Evolutionary conservation across 2,329 filamentous ascomycete species (phyloP), one percentile per base, ranked within the genome.

Genomic region (Drechslerella stenobrocha): DNA sequence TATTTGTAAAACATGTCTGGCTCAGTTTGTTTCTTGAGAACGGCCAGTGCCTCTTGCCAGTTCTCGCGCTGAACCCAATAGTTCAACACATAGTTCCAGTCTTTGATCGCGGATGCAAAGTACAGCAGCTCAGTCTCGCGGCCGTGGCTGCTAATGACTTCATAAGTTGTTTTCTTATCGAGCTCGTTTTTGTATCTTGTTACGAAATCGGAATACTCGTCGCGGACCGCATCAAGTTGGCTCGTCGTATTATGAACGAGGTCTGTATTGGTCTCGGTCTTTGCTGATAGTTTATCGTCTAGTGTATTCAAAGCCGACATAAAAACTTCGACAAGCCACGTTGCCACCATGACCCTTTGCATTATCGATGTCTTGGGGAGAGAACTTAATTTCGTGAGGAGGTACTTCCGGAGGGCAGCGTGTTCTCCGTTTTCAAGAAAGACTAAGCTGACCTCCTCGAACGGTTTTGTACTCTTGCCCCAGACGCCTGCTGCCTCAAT

Each of bases 61-160:
- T 89, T 84, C 77, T 97, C 93, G 65, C 92, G 83, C 77, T 97
- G 93, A 15, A 97, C 87, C 93, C 93, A 98, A 77, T 98, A 98
- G 7, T 89, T 89, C 11, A 98, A 80, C 20, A 97, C 90, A 74
- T 95, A 98, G 75, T 95, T 89, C 78, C 93, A 90, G 76, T 98
- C 93, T 73, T 92, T 88, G 46, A 95, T 82, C 4, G 88, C 84
- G 63, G 87, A 93, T 18, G 93, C 93, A 77, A 91, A 98, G 77
- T 86, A 93, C 0, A 98, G 81, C 1, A 98, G 80, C 76, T 98
- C 93, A 72, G 92, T 87, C 77, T 98, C 93, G 60, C 93, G 83
- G 13, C 92, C 93, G 75, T 98, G 93, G 72, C 90, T 95, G 76
- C 90, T 92, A 74, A 97, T 92, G 64, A 97, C 87, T 74, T 96